Base-by-base conservation (phyloP, 495 filamentous ascomycete species). In the Lasiosphaeria hispida region DNA sequence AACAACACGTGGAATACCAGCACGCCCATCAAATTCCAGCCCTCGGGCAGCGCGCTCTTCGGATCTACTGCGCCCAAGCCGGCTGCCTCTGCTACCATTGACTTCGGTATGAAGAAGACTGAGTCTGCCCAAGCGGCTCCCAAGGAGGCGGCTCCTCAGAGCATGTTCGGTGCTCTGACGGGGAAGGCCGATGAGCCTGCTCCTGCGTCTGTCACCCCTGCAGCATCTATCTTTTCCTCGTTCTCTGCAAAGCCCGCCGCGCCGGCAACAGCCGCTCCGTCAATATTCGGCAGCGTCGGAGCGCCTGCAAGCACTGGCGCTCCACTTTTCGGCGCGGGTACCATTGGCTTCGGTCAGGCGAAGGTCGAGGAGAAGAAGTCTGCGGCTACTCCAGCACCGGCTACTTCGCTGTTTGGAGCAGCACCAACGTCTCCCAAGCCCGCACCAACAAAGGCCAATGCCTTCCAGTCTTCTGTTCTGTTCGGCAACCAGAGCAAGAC, bases 1-100 rank as follows among this genome's bases (percentile, higher is more conserved):
- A 77, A 82, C 48, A 73, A 86, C 60, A 80, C 81, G 6, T 86
- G 71, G 71, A 71, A 63, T 35, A 59, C 73, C 2, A 59, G 53
- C 37, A 67, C 70, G 0, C 70, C 72, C n/a, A 73, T 74, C 64
- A 74, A 74, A 58, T 75, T 75, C 39, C 55, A 60, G 19, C 37
- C 70, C 19, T 58, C 74, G 3, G 63, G 69, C 23, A 40, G 63
- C 14, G 60, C 70, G 30, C 52, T 69, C 8, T 74, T 69, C 49
- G 63, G 64, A 11, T 58, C 71, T 43, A 64, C 68, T 1, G 53
- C 74, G 7, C 33, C 66, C 7, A 70, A 73, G 59, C 63, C 72
- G 4, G 62, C 72, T 36, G 41, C 60, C n/a, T 13, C 64, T 23
- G 10, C 58, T 9, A 41, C 63, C 13, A 47, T 69, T 35, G 51